Percentiles rank a stretch among this genome's conserved stretches.
Conservation (phyloP, 2,329 filamentous ascomycete species). For the Cryoendolithus antarcticus region DNA sequence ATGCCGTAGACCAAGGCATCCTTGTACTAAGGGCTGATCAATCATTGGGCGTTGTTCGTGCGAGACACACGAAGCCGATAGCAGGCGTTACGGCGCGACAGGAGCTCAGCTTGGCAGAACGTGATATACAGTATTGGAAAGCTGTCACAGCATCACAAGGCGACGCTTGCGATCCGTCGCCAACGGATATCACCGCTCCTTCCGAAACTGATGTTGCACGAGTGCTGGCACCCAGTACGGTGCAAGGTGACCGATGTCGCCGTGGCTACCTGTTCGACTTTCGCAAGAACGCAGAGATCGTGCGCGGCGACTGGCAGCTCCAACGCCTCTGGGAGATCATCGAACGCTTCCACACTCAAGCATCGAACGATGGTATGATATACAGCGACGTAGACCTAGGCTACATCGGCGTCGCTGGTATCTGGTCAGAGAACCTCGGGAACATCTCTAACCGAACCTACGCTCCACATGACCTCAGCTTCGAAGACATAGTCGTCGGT, state of each 20-base stretch:
- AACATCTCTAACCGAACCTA: constrained; percentile 14
- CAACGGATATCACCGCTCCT: constrained; percentile 1
- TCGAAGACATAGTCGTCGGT: constrained; percentile 40
- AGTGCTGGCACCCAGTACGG: constrained; percentile 18
- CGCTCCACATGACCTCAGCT: constrained; percentile 11
- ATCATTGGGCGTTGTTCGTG: constrained; percentile 36
- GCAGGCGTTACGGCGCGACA: constrained; percentile 32
- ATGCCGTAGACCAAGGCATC: constrained; percentile 36
- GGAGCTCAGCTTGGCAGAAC: constrained; percentile 23
- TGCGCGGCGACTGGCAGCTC: constrained; percentile 62
- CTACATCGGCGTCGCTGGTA: constrained; percentile 59
- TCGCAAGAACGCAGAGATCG: constrained; percentile 51
- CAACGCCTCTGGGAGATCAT: constrained; percentile 69
- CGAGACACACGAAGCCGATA: constrained; percentile 29
- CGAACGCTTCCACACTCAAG: constrained; percentile 50
- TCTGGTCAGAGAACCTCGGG: constrained; percentile 56
- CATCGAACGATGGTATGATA: constrained; percentile 58
- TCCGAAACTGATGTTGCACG: constrained; percentile 11
- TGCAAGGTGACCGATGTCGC: constrained; percentile 41
- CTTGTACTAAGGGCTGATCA: constrained; percentile 42
- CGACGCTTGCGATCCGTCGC: too few species aligned
- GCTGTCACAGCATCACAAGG: constrained; percentile 4
- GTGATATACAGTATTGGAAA: constrained; percentile 14
- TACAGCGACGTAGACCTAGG: constrained; percentile 56
- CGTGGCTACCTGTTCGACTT: constrained; percentile 49